Percentiles rank a stretch among this genome's conserved stretches.
Evolutionary conservation across 2,329 filamentous ascomycete species (phyloP).

Genomic region (Trichoderma asperellum): DNA sequence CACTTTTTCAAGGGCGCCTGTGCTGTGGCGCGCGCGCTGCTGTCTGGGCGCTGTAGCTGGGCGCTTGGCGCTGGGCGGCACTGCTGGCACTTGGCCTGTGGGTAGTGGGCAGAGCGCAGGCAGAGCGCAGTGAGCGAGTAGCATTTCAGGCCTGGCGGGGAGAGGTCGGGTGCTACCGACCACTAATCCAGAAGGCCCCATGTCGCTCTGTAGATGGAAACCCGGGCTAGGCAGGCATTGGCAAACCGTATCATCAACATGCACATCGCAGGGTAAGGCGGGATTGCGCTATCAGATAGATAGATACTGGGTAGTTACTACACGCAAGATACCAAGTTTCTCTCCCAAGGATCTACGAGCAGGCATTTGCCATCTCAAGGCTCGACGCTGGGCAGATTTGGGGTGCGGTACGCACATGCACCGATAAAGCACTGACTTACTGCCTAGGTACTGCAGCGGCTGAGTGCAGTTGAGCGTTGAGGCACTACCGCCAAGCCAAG

Average conservation of each 20-base stretch:
- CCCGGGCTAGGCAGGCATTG: not conserved
- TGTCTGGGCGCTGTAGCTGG: conserved; percentile 19
- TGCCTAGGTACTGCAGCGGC: not conserved
- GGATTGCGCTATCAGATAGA: not conserved
- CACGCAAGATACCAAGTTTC: not conserved
- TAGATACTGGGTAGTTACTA: not conserved
- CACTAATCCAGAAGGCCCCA: not conserved
- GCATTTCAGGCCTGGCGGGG: conserved; percentile 2
- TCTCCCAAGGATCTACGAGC: not conserved
- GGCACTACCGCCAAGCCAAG: not conserved
- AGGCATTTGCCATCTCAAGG: not conserved
- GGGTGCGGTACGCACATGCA: not conserved
- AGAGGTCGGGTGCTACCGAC: conserved; percentile 27
- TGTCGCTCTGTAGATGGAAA: not conserved
- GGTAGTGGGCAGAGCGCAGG: conserved; percentile 8
- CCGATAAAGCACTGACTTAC: not conserved
- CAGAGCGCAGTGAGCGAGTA: not conserved
- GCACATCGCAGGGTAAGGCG: not conserved
- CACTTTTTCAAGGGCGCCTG: conserved; percentile 28
- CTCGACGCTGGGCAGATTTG: not conserved
- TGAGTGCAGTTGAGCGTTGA: not conserved
- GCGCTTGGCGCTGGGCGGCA: conserved; percentile 22
- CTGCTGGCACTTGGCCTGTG: not conserved
- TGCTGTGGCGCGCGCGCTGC: conserved; percentile 27
- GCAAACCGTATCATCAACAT: not conserved